Conservation (phyloP, 73 alveolate species). For the Strombidium stylifer region DNA sequence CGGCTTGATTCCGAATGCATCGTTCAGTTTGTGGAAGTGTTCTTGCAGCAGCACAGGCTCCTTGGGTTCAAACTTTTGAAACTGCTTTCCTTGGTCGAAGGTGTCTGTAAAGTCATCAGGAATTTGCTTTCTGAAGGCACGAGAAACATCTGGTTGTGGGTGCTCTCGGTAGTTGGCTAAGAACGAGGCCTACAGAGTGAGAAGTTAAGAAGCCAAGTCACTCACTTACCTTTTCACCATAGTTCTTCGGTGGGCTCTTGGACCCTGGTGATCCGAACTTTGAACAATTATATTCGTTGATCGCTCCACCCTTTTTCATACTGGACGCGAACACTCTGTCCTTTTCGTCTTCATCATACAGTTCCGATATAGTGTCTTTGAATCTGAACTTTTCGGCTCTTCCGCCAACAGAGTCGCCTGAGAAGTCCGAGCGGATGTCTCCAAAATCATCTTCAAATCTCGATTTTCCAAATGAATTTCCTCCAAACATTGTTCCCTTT, state of each 20-base stretch:
- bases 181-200: not conserved
- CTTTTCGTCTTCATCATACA: too few species aligned
- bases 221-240: not conserved
- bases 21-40: constrained; percentile 13
- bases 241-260: not conserved
- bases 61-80: constrained; percentile 32
- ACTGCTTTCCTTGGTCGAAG: not conserved
- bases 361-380: too few species aligned
- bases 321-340: too few species aligned
- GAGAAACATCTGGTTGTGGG: not conserved
- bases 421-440: too few species aligned
- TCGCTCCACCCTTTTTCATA: too few species aligned
- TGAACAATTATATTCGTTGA: too few species aligned
- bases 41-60: not conserved
- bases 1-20: constrained; percentile 26
- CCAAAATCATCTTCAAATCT: too few species aligned
- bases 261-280: too few species aligned
- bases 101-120: not conserved
- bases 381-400: too few species aligned
- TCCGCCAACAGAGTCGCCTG: too few species aligned
- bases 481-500: too few species aligned
- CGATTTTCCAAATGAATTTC: too few species aligned
- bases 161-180: not conserved
- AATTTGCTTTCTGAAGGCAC: not conserved
- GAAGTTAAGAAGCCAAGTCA: not conserved